Percentiles rank a stretch among this genome's conserved stretches.
phyloP scores from a whole-genome alignment of 495 filamentous ascomycete species.

The Lasiosphaeria hispida region DNA sequence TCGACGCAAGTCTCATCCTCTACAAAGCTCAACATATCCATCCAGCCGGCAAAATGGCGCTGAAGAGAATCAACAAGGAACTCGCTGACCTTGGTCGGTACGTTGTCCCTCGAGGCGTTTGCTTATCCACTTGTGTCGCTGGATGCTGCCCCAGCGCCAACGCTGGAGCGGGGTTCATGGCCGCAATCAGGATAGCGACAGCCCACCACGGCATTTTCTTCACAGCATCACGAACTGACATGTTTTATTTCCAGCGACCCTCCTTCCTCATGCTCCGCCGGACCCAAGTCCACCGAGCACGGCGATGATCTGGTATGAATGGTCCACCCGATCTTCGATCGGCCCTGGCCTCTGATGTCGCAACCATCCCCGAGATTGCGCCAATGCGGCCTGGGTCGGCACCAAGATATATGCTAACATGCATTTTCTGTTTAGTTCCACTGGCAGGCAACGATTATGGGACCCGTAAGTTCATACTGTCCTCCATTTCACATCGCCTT shows the following conservation, averaged over 20 bases:
- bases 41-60: constrained; percentile 69
- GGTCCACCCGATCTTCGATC: constrained; percentile 20
- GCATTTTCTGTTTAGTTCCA: constrained; percentile 68
- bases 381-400: not conserved
- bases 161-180: no score
- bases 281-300: constrained; percentile 57
- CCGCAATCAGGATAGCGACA: no score
- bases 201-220: not conserved
- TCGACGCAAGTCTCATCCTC: constrained; percentile 15
- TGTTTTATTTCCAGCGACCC: constrained; percentile 67
- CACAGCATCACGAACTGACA: constrained; percentile 37
- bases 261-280: constrained; percentile 97
- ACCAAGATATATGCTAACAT: constrained; percentile 33
- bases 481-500: constrained; percentile 2
- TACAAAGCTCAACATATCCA: constrained; percentile 35
- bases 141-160: not conserved
- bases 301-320: constrained; percentile 93
- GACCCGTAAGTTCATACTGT: constrained; percentile 73
- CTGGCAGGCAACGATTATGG: constrained; percentile 99
- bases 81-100: constrained; percentile 99
- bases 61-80: constrained; percentile 99
- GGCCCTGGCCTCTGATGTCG: constrained; percentile 12
- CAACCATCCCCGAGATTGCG: not conserved
- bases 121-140: constrained; percentile 2
- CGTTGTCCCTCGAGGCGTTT: constrained; percentile 30